Base-by-base conservation (phyloP, 2,329 filamentous ascomycete species). In the Arthrinium phaeospermum region DNA sequence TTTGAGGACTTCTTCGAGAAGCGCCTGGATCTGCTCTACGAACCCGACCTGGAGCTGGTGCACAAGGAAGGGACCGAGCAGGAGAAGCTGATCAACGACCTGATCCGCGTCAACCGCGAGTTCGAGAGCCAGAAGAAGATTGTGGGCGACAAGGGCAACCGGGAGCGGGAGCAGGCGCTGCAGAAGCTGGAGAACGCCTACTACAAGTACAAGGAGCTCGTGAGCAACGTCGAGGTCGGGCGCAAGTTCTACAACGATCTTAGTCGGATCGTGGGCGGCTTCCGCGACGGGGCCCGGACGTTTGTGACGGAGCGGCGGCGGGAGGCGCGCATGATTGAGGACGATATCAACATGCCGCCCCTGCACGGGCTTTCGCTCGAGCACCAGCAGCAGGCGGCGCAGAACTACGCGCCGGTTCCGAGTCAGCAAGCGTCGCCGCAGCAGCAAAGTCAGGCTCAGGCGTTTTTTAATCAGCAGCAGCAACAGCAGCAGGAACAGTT, bases 221-320 rank as follows among this genome's bases (percentile, higher is more conserved):
- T 98, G 72, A 94, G 90, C 75, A 98, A 98, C 79, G 87, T 98
- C 3, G 96, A 98, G 75, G 94, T 93, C 0, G 96, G 94, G 0
- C 88, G 96, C 70, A 98, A 96, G 81, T 99, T 99, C 80, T 99
- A 98, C 85, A 99, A 99, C 77, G 95, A 98, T 79, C 87, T 99
- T 5, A 94, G 93, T 67, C 94, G 93, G 82, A 95, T 98, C 74
- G 93, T 98, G 0, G 92, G 91, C 0, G 85, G 85, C 13, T 98
- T 98, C 81, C 88, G 95, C 24, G 96, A 98, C 76, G 77, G 76
- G 24, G 93, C 94, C 47, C 91, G 91, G 75, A 89, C 88, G 1
- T 98, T 97, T 87, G 93, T 93, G 0, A 92, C 95, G 41, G 90
- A 94, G 79, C 88, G 96, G 70, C 89, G 95, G 69, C 90, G 92